These are phyloP conservation scores for Thuja plicata DNA, from an alignment of 83 land plant species.

Conservation along the genomic window DNA sequence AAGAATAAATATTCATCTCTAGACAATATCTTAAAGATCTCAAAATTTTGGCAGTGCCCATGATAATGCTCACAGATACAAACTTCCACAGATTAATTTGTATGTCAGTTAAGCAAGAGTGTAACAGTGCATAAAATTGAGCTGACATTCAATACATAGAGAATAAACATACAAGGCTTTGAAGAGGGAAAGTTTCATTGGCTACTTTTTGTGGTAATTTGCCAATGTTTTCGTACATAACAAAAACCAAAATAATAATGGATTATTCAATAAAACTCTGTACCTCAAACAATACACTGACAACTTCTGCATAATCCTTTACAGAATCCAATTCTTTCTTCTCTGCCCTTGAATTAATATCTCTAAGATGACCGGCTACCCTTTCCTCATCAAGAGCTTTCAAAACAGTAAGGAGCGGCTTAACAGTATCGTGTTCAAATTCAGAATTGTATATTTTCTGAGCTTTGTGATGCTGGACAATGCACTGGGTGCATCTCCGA, in stretches of 20 bases:
- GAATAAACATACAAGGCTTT: not conserved
- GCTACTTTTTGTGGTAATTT: not conserved
- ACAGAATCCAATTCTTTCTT: conserved; percentile 34
- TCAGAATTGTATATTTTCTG: conserved; percentile 62
- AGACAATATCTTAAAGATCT: not conserved
- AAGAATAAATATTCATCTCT: not conserved
- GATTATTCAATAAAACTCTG: conserved; percentile 10
- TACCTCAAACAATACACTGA: conserved; percentile 87
- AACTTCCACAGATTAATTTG: not conserved
- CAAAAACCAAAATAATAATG: not conserved
- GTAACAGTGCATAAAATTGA: not conserved
- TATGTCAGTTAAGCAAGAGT: not conserved
- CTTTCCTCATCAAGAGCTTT: conserved; percentile 85
- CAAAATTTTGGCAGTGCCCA: not conserved
- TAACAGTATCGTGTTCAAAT: conserved; percentile 52
- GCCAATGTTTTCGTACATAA: not conserved
- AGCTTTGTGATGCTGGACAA: conserved; percentile 77
- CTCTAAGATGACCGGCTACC: conserved; percentile 57
- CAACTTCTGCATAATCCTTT: conserved; percentile 52
- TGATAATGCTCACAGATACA: not conserved
- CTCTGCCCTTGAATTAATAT: conserved; percentile 48
- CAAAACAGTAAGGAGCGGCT: conserved; percentile 68
- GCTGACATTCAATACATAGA: no score
- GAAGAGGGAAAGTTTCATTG: not conserved
- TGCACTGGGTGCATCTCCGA: conserved; percentile 67